Conservation (phyloP, 2,329 filamentous ascomycete species). For the Diaporthe aspalathi region DNA sequence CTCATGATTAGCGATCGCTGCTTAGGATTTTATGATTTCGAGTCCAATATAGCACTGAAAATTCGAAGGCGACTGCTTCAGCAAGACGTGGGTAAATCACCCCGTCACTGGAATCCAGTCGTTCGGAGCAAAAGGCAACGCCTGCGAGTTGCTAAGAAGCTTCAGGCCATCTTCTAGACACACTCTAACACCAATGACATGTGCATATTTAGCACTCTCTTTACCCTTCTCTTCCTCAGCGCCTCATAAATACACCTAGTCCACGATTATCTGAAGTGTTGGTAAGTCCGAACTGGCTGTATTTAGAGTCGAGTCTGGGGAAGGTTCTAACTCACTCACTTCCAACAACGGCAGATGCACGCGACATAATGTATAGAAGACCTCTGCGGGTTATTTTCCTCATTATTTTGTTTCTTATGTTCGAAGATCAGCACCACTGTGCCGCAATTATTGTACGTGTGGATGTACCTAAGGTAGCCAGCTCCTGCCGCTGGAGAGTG, state of each 20-base stretch:
- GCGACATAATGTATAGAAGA: background rate
- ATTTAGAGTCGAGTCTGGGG: background rate
- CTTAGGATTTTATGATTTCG: background rate
- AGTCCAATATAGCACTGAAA: background rate
- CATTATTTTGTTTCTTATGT: no score
- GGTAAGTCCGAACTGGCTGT: background rate
- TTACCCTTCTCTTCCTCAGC: no score
- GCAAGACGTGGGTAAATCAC: no score
- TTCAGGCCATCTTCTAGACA: no score
- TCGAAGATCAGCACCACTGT: no score
- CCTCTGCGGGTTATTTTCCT: background rate
- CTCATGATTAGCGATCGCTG: background rate
- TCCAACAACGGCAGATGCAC: background rate
- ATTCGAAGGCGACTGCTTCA: background rate
- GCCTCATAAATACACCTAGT: fast-evolving
- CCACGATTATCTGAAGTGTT: no score
- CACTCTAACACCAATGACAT: no score
- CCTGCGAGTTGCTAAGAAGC: no score
- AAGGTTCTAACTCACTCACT: background rate
- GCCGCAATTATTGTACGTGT: background rate
- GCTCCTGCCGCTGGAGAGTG: background rate
- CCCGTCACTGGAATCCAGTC: no score
- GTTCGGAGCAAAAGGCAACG: no score
- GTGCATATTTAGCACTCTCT: no score
- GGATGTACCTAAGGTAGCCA: background rate